Conservation (phyloP, 345 rosid species). For the Trapa bicornis region DNA sequence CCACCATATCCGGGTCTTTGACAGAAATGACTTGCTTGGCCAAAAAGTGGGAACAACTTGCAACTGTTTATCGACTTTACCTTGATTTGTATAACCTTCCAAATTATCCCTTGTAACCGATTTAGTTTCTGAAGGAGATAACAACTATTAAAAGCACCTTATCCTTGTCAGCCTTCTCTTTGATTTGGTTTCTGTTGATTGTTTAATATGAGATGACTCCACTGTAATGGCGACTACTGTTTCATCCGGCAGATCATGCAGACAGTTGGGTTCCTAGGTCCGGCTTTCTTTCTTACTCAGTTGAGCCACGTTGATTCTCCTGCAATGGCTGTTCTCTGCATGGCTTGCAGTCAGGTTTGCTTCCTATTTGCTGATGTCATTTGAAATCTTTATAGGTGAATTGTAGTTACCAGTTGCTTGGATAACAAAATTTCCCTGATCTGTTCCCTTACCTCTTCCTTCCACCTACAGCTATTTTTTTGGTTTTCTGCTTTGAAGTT, state of each 20-base stretch:
- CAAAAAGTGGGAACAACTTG: not conserved
- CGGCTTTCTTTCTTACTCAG: slow-evolving; percentile 91
- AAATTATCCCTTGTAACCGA: not conserved
- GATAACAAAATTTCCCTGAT: not conserved
- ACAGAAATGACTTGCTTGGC: not conserved
- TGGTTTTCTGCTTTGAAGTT: not conserved
- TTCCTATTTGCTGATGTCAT: not conserved
- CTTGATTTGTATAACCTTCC: not conserved
- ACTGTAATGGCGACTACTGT: not conserved
- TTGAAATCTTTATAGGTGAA: not conserved
- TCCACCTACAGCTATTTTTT: not conserved
- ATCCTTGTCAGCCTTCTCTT: not conserved
- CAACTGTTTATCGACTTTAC: not conserved
- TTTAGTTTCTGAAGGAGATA: not conserved
- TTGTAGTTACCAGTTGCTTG: not conserved
- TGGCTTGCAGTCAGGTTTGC: slow-evolving; percentile 88
- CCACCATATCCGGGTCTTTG: not conserved
- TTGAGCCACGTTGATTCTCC: slow-evolving; percentile 86
- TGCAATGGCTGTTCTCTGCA: slow-evolving; percentile 66
- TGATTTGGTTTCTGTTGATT: not conserved
- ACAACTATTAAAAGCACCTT: not conserved
- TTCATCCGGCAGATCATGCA: slow-evolving; percentile 66
- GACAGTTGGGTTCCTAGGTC: slow-evolving; percentile 91
- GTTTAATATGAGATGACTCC: not conserved
- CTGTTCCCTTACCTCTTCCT: not conserved